Evolutionary conservation across 345 rosid genomes (phyloP).

Genomic region (Sonneratia caseolaris): DNA sequence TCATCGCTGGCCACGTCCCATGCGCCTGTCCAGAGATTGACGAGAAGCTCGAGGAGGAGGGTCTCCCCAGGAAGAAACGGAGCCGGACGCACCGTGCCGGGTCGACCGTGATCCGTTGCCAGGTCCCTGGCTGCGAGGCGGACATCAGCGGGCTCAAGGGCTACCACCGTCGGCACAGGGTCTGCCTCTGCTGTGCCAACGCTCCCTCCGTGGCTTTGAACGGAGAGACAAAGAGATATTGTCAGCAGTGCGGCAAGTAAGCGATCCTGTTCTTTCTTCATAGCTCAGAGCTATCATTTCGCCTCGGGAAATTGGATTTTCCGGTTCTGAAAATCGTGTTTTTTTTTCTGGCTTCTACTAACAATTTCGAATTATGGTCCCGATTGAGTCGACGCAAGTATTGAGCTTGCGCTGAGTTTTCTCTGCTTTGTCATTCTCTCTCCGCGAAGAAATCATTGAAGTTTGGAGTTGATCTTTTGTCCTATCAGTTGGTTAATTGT

Average conservation of each 20-base stretch:
- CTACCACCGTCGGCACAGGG: conserved; percentile 77
- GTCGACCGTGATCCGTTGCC: conserved; percentile 42
- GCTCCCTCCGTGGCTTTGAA: conserved; percentile 51
- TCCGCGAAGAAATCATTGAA: not conserved
- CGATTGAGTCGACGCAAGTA: not conserved
- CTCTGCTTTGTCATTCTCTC: not conserved
- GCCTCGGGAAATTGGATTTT: not conserved
- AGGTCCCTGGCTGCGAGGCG: conserved; percentile 69
- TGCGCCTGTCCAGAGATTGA: conserved; percentile 96
- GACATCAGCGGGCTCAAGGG: conserved; percentile 93
- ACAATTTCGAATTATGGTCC: not conserved
- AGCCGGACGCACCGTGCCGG: conserved; percentile 30
- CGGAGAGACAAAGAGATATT: conserved; percentile 75
- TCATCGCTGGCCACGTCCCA: conserved; percentile 68
- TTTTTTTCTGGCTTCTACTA: not conserved
- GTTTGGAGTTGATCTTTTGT: not conserved
- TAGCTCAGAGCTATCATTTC: not conserved
- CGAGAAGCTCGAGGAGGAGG: conserved; percentile 36
- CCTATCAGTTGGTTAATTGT: not conserved
- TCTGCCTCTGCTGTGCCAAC: conserved; percentile 78
- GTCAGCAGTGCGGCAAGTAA: conserved; percentile 99
- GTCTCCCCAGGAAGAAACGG: conserved; percentile 53
- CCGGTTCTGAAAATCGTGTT: too few species aligned
- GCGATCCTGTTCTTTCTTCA: not conserved
- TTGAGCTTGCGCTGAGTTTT: not conserved